Conservation (phyloP, 2,329 filamentous ascomycete genomes). For the Zasmidium citrigriseum region DNA sequence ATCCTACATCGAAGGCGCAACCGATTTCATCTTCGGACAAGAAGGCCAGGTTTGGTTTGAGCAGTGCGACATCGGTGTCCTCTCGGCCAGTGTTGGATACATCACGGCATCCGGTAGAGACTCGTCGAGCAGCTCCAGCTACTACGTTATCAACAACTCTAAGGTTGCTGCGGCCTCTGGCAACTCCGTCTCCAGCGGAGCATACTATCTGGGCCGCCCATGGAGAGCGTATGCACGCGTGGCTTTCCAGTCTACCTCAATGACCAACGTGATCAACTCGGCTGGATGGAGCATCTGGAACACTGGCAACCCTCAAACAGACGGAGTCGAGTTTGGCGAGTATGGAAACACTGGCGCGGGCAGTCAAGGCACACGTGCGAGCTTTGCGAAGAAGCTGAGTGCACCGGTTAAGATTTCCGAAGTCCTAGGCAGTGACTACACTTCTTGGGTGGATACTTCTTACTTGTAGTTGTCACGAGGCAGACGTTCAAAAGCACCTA, state of each 20-base stretch:
- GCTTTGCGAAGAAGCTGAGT: slow-evolving; percentile 46
- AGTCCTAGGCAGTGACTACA: slow-evolving; percentile 49
- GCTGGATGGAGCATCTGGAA: slow-evolving; percentile 63
- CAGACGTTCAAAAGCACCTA: not conserved
- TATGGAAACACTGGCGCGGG: slow-evolving; percentile 62
- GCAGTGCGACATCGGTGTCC: slow-evolving; percentile 49
- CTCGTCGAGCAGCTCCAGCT: slow-evolving; percentile 43
- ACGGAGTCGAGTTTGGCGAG: slow-evolving; percentile 59
- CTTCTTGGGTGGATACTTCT: slow-evolving; percentile 45
- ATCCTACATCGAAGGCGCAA: slow-evolving; percentile 58
- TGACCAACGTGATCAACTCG: slow-evolving; percentile 59
- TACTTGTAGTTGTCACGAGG: slow-evolving; percentile 35
- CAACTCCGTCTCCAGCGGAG: slow-evolving; percentile 40
- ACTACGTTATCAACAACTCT: slow-evolving; percentile 59
- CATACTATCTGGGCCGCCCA: slow-evolving; percentile 55
- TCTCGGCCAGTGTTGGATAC: slow-evolving; percentile 44
- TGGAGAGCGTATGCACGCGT: slow-evolving; percentile 56
- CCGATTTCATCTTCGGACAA: slow-evolving; percentile 63
- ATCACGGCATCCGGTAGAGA: slow-evolving; percentile 48
- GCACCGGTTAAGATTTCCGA: slow-evolving; percentile 45
- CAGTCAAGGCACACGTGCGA: slow-evolving; percentile 54
- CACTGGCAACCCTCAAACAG: slow-evolving; percentile 49
- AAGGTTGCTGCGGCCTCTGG: slow-evolving; percentile 46
- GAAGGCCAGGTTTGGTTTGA: slow-evolving; percentile 55
- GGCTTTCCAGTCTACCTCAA: slow-evolving; percentile 52